phyloP scores from a whole-genome alignment of 257 asterid species.

The Ajuga chamaepitys region DNA sequence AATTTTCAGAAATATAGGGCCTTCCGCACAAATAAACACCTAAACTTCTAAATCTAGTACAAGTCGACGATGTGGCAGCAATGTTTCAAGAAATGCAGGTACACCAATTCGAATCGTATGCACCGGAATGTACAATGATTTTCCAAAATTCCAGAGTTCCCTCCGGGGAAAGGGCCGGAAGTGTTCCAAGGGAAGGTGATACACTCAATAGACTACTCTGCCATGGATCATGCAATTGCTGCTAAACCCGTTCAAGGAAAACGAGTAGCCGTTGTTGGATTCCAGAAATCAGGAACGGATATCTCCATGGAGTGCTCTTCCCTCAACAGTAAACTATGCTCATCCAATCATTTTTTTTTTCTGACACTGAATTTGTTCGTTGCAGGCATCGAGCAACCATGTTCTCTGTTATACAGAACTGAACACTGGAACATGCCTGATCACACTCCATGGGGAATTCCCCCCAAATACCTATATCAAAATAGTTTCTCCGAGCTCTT shows the following conservation, averaged over 20 bases:
- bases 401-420: constrained; percentile 39
- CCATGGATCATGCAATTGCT: constrained; percentile 28
- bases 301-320: constrained; percentile 38
- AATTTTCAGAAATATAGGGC: too few relatives aligned
- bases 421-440: constrained; percentile 43
- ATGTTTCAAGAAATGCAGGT: too few relatives aligned
- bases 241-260: constrained; percentile 25
- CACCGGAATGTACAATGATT: constrained; percentile 34
- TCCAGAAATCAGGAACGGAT: constrained; percentile 47
- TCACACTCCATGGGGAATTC: constrained; percentile 36
- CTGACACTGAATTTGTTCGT: too few relatives aligned
- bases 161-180: constrained; percentile 32
- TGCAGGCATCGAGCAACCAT: constrained; percentile 35
- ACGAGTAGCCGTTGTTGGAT: constrained; percentile 33
- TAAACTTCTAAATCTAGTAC: too few relatives aligned
- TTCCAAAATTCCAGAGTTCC: constrained; percentile 40
- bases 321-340: constrained; percentile 33
- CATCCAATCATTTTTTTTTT: too few relatives aligned
- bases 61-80: too few relatives aligned
- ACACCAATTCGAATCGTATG: constrained; percentile 30
- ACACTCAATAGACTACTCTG: constrained; percentile 42
- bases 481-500: constrained; percentile 41
- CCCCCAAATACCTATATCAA: constrained; percentile 21
- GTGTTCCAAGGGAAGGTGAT: constrained; percentile 33
- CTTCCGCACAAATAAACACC: too few relatives aligned